Evolutionary conservation across 2,329 filamentous ascomycete species (phyloP), one percentile per base, ranked within the genome.

Genomic region (Pseudogymnoascus sp.): DNA sequence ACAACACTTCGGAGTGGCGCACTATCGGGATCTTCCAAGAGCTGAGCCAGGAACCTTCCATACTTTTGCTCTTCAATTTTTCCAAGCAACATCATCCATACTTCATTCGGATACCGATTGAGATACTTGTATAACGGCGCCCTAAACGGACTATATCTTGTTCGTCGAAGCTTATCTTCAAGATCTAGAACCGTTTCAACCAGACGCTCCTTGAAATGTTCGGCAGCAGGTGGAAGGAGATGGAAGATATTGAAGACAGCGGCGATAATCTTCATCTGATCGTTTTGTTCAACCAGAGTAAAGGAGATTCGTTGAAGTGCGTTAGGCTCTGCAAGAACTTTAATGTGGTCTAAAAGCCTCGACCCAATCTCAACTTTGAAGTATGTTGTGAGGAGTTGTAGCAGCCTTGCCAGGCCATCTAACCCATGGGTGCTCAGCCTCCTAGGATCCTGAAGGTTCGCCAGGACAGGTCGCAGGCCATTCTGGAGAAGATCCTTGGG

Each of bases 311-410:
- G 90, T 72, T 97, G 92, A 66, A 97, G 78, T 12, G 86, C 82
- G 59, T 79, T 81, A 2, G 89, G 83, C 62, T 97, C 92, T 1
- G 93, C 92, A 65, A 99, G 92, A 9, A 87, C 84, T 71, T 93
- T 93, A 75, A 97, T 88, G 69, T 99, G 94, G 65, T 97, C 93
- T 8, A 99, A 80, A n/a, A 99, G 77, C 22, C 94, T 85, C 20
- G 90, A 85, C 6, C 94, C 95, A 60, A 99, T 99, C 72, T 99
- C 94, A 0, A 97, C 92, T 75, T 99, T 99, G 76, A 99, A 99
- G 73, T 99, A 99, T 63, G 94, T 97, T 0, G 93, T 99, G 16
- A 99, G 79, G 1, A 99, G 80, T 65, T 94, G 93, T 63, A 99
- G 76, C 1, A 99, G 80, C 38, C 93, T 86, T 16, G 92, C 92